Conservation (phyloP, 208 protist species). For the Crithidia mellificae region DNA sequence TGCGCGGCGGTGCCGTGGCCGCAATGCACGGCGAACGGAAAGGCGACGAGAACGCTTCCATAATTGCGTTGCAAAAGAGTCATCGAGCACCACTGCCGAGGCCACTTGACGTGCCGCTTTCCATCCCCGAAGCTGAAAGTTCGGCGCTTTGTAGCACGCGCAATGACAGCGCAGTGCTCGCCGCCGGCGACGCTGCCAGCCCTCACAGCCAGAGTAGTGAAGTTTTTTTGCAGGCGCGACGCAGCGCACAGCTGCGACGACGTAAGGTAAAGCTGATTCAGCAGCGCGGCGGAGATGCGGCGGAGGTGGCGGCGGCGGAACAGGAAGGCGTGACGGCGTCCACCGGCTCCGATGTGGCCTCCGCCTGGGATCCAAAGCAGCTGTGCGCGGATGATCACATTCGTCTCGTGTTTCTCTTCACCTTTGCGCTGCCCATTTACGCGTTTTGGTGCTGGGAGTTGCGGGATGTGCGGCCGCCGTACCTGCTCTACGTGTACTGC, state of each 20-base stretch:
- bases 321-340: constrained; percentile 4
- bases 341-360: constrained; percentile 9
- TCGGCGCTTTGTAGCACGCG: neutral
- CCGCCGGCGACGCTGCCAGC: neutral
- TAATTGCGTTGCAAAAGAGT: neutral
- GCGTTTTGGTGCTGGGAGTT: constrained; percentile 20
- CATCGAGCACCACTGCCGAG: neutral
- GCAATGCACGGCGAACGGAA: constrained; percentile 9
- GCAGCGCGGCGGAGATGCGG: constrained; percentile 11
- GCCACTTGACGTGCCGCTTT: neutral
- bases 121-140: neutral
- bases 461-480: constrained; percentile 3
- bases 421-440: constrained; percentile 14
- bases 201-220: constrained; percentile 19
- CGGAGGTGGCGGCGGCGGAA: constrained; percentile 4
- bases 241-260: neutral
- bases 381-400: constrained; percentile 20
- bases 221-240: constrained; percentile 10
- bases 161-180: neutral
- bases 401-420: constrained; percentile 28
- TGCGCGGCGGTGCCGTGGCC: constrained; percentile 27
- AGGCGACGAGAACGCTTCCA: neutral
- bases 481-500: constrained; percentile 13
- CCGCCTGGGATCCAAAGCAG: constrained; percentile 23
- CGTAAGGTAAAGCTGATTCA: constrained; percentile 7